Conservation (phyloP, 1,284 basidiomycete species). For the Flammula alnicola region DNA sequence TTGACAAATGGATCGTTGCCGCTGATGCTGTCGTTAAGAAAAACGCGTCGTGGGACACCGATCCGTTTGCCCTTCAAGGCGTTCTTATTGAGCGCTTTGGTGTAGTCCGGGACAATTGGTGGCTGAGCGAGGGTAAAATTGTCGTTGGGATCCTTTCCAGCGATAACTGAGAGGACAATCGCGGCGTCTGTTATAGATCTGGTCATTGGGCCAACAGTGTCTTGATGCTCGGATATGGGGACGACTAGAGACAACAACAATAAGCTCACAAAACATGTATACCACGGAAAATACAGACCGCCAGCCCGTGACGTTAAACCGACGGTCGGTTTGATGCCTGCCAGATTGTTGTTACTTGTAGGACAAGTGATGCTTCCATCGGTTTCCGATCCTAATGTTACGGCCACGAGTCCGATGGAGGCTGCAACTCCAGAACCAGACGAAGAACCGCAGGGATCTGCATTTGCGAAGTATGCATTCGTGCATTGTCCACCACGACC, state of each 20-base stretch:
- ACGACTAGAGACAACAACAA: conserved; percentile 55
- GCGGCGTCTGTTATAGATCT: conserved; percentile 64
- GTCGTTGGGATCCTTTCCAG: conserved; percentile 58
- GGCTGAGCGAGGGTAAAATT: conserved; percentile 65
- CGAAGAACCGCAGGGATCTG: conserved; percentile 67
- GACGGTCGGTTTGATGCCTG: conserved; percentile 65
- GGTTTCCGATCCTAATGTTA: conserved; percentile 67
- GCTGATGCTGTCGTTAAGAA: conserved; percentile 45
- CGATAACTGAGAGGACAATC: conserved; percentile 60
- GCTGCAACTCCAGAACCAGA: conserved; percentile 66
- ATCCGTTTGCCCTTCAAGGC: conserved; percentile 60
- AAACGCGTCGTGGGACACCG: conserved; percentile 57
- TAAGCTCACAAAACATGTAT: too few relatives aligned
- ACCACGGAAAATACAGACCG: conserved; percentile 41
- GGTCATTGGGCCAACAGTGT: conserved; percentile 65
- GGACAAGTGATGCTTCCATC: conserved; percentile 67
- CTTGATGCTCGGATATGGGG: conserved; percentile 65
- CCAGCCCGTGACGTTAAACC: conserved; percentile 66
- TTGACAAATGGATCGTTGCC: conserved; percentile 49
- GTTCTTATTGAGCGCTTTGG: conserved; percentile 49
- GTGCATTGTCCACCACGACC: conserved; percentile 70
- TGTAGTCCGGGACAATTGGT: conserved; percentile 54
- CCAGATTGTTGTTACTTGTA: conserved; percentile 55
- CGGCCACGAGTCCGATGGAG: conserved; percentile 65
- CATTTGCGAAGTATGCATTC: conserved; percentile 62